Conservation (phyloP, 306 rosid species). For the Potentilla sterilis region DNA sequence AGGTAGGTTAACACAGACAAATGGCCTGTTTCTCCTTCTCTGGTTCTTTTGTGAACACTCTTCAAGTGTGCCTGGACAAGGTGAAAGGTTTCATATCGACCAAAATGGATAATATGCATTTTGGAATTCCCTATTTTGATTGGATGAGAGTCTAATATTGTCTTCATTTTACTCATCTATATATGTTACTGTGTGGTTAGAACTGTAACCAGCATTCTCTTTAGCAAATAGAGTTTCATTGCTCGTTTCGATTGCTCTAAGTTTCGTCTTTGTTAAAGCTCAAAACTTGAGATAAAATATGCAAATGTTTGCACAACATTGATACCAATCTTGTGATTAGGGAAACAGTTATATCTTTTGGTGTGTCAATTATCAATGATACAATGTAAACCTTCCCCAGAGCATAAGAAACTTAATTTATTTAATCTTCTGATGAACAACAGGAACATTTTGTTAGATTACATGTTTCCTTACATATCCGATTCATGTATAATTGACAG, state of each 20-base stretch:
- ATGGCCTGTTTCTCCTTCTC: no score
- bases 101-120: no score
- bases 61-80: no score
- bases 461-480: conserved; percentile 10
- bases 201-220: not conserved
- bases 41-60: no score
- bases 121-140: no score
- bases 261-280: not conserved
- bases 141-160: no score
- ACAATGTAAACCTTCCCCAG: not conserved
- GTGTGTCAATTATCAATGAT: not conserved
- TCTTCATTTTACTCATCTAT: not conserved
- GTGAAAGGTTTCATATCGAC: no score
- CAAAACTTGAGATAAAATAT: not conserved
- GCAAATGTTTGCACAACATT: not conserved
- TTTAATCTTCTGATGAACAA: not conserved
- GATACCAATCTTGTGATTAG: not conserved
- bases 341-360: not conserved
- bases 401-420: not conserved
- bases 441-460: conserved; percentile 7
- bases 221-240: not conserved
- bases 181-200: not conserved
- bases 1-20: no score
- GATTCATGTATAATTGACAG: conserved; percentile 8
- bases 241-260: not conserved